phyloP scores from a whole-genome alignment of 148 eudicot genomes.

The Camellia granthamiana region DNA sequence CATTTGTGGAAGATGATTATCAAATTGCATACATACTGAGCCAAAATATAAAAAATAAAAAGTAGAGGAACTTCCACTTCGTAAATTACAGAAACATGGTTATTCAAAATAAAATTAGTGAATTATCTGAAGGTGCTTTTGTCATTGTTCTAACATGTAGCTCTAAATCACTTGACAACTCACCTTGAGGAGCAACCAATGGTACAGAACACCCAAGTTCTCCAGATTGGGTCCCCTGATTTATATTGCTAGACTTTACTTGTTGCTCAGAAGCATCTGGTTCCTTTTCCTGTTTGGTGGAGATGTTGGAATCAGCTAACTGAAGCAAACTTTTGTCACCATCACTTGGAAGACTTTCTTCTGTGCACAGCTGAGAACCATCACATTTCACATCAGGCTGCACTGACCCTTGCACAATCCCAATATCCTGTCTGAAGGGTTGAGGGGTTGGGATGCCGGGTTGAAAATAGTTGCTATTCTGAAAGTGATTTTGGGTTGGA shows the following conservation, averaged over 20 bases:
- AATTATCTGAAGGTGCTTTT: conserved; percentile 10
- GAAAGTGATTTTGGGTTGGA: conserved; percentile 36
- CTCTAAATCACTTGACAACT: conserved; percentile 15
- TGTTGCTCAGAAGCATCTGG: conserved; percentile 11
- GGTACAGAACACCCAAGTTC: conserved; percentile 19
- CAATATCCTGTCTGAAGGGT: conserved; percentile 29
- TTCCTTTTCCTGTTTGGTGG: conserved; percentile 17
- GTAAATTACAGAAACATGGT: conserved; percentile 11
- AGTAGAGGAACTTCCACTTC: conserved; percentile 10
- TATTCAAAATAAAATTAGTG: background rate
- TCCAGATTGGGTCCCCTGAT: conserved; percentile 15
- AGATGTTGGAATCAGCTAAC: conserved; percentile 14
- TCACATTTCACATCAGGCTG: conserved; percentile 26
- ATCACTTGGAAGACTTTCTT: conserved; percentile 21
- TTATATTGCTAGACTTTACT: conserved; percentile 12
- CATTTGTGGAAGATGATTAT: background rate
- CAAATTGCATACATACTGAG: background rate
- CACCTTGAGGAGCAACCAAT: conserved; percentile 28
- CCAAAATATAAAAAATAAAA: conserved; percentile 7
- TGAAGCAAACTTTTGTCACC: conserved; percentile 17
- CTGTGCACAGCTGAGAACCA: conserved; percentile 26
- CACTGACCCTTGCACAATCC: conserved; percentile 16
- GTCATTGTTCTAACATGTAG: conserved; percentile 12
- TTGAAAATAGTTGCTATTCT: conserved; percentile 28
- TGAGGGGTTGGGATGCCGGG: conserved; percentile 32